Evolutionary conservation across 495 filamentous ascomycete genomes (phyloP).

Genomic region (Terfezia boudieri): DNA sequence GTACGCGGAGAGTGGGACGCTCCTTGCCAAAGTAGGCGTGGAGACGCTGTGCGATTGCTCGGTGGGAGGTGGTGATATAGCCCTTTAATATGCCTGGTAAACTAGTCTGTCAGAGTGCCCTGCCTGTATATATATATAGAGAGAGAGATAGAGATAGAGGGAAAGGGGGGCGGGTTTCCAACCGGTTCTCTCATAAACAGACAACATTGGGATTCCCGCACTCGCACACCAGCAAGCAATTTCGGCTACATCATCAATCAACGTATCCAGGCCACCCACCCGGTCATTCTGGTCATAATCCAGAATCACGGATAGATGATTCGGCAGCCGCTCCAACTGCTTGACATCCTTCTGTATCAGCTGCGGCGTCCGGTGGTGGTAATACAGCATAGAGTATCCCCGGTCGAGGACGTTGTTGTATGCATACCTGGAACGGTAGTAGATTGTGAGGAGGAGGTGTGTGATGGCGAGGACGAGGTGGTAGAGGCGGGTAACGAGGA

Average conservation of each 20-base stretch:
- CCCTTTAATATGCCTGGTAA: slow-evolving; percentile 58
- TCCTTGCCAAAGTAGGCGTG: slow-evolving; percentile 60
- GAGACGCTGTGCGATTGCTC: slow-evolving; percentile 46
- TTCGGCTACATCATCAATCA: slow-evolving; percentile 79
- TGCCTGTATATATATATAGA: too few relatives aligned
- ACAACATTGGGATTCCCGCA: slow-evolving; percentile 62
- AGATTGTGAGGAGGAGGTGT: slow-evolving; percentile 65
- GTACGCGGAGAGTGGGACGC: slow-evolving; percentile 43
- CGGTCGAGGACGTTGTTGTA: slow-evolving; percentile 57
- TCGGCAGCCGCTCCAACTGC: slow-evolving; percentile 42
- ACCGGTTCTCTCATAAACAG: slow-evolving; percentile 84
- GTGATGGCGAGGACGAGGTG: slow-evolving; percentile 26
- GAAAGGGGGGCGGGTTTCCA: slow-evolving; percentile 8
- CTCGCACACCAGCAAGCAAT: slow-evolving; percentile 78
- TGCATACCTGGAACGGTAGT: slow-evolving; percentile 54
- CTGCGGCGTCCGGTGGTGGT: slow-evolving; percentile 86
- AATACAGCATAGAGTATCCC: slow-evolving; percentile 55
- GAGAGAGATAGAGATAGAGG: background rate
- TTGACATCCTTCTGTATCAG: slow-evolving; percentile 76
- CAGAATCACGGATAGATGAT: slow-evolving; percentile 73
- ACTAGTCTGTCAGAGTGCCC: too few relatives aligned
- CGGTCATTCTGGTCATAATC: slow-evolving; percentile 45
- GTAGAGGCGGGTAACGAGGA: slow-evolving; percentile 12
- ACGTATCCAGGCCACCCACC: slow-evolving; percentile 43
- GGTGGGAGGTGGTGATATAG: slow-evolving; percentile 55